Percentiles rank a stretch among this genome's conserved stretches.
Evolutionary conservation across 352 stramenopile species (phyloP).

Genomic region (Phytophthora uliginosa): DNA sequence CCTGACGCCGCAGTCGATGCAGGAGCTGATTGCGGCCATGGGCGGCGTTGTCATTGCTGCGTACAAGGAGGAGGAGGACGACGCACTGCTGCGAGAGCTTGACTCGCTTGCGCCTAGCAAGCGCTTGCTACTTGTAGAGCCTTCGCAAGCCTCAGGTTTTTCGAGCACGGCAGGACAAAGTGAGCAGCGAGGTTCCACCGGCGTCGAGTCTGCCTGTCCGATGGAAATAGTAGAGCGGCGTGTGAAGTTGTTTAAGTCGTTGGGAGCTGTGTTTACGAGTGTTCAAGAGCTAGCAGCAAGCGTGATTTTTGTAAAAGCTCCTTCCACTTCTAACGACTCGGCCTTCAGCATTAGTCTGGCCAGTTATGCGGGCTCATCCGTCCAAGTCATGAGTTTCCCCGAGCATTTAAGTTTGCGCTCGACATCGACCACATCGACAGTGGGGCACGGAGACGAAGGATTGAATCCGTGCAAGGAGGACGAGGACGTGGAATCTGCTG

Average conservation of each 20-base stretch:
- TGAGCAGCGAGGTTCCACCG: constrained; percentile 40
- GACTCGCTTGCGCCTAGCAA: constrained; percentile 58
- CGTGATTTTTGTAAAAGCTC: constrained; percentile 85
- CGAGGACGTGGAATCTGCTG: constrained; percentile 11
- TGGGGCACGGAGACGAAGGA: constrained; percentile 28
- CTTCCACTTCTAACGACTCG: constrained; percentile 56
- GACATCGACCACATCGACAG: constrained; percentile 22
- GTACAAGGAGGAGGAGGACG: constrained; percentile 70
- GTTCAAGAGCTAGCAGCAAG: constrained; percentile 86
- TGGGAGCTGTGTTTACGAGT: constrained; percentile 75
- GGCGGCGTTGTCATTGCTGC: constrained; percentile 70
- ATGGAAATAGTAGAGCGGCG: constrained; percentile 62
- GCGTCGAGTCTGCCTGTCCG: constrained; percentile 11
- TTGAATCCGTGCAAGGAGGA: constrained; percentile 30
- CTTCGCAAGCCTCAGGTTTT: constrained; percentile 55
- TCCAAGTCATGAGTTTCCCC: constrained; percentile 70
- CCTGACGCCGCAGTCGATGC: constrained; percentile 77
- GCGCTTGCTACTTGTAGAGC: constrained; percentile 75
- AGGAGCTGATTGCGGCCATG: constrained; percentile 83
- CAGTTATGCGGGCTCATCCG: constrained; percentile 55
- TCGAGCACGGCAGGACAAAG: constrained; percentile 66
- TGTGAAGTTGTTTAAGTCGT: constrained; percentile 67
- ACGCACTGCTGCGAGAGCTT: constrained; percentile 65
- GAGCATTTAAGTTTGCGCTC: constrained; percentile 70
- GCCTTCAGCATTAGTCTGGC: constrained; percentile 78